Evolutionary conservation across 2,329 filamentous ascomycete genomes (phyloP), one percentile per base, ranked within the genome.

Genomic region (Cladosporium phlei): DNA sequence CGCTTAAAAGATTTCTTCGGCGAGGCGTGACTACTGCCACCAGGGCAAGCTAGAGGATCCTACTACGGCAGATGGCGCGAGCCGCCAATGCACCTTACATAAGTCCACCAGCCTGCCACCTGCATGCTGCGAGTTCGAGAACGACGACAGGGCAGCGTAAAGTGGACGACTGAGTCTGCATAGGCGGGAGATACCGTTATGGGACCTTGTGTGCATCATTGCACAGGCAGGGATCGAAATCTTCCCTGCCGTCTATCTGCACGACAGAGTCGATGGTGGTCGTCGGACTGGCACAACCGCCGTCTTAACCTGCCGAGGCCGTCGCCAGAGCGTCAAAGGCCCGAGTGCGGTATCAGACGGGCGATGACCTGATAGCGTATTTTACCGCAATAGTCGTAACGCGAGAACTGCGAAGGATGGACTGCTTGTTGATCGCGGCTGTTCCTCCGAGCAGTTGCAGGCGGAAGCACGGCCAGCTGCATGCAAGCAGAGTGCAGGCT

Each of bases 271-370:
- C 38, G 12, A 19, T 6, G 35, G 27, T 30, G 27, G 5, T 16
- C 24, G 2, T 35, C 32, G 14, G 17, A 24, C 4, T 17, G 10
- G 20, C 14, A 39, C 24, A 45, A 29, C 22, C 32, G 22, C 42
- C 42, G 42, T 21, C 12, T 16, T 16, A 25, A 45, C 32, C 17
- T 45, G 42, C 42, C 42, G 42, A 43, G 14, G 12, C 8, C 8
- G 7, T 38, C 20, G 22, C 27, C 35, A 22, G 14, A 39, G 37
- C 10, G 25, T 39, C 16, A 25, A 25, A 11, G 37, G 37, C 22
- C 42, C 42, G 42, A 45, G 42, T 45, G 40, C 33, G 22, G 42
- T 37, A 45, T 45, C 42, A 45, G 30, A 45, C n/a, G 42, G 42
- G 12, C 39, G 22, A 45, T 21, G 42, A 32, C 21, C 37, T 37